Base-by-base conservation (phyloP, 768 basidiomycete genomes). In the Naganishia antarctica region DNA sequence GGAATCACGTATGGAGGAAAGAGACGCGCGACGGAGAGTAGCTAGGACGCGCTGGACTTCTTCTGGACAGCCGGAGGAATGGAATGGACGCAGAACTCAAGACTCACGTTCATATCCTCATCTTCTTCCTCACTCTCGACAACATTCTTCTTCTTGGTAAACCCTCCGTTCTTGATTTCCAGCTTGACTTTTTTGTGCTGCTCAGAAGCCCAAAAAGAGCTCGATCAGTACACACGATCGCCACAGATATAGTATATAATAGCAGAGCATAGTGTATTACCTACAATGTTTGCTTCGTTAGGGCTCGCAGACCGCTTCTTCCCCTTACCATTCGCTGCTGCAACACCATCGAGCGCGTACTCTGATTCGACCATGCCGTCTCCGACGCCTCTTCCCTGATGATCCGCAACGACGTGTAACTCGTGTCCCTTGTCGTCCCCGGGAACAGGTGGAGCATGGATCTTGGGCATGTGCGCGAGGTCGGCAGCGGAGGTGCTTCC, bases 121-220 rank as follows among this genome's bases (percentile, higher is more conserved):
- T 59, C 63, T 29, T 66, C 65, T 15, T 66, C 65, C 11, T 66
- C 65, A n/a, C 60, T 61, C 29, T 47, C 47, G 8, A 49, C 65
- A 11, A 66, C 45, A 23, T 61, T 32, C 25, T 61, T 61, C 37
- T 60, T 47, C 43, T 60, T 60, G 37, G 41, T 66, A 18, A 47
- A 45, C 15, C 57, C 29, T 16, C 41, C 58, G 32, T 46, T 31
- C 37, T 23, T 45, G 9, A 26, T 23, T n/a, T 44, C 46, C 1
- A 47, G n/a, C 21, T 60, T 65, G 43, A 47, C 31, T 61, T 60
- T 65, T 31, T 66, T 66, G 43, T 41, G 43, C 65, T 66, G 23
- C n/a, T 31, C 13, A 29, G n/a, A n/a, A n/a, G n/a, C n/a, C n/a
- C n/a, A n/a, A n/a, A n/a, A n/a, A n/a, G 26, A 25, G n/a, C 28